Conservation (phyloP, 176 grass and related monocot species). For the Rhynchospora tenuis region DNA sequence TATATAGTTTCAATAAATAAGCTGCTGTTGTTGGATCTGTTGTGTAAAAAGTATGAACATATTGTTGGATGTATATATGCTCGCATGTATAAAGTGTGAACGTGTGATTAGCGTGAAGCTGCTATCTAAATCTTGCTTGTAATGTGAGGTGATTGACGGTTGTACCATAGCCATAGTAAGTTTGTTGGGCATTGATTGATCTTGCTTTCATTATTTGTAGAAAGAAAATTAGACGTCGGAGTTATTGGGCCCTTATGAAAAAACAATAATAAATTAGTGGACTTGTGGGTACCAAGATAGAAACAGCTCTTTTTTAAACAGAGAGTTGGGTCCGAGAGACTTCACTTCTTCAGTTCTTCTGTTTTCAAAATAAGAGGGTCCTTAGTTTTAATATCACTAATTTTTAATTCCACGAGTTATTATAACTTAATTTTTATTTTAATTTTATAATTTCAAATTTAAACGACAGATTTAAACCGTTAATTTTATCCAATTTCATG, state of each 20-base stretch:
- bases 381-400: too few species aligned
- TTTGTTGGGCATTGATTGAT: neutral
- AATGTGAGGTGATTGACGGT: neutral
- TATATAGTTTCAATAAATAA: constrained; percentile 1
- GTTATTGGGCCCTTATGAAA: neutral
- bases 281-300: neutral
- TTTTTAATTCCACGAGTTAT: too few species aligned
- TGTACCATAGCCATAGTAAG: neutral
- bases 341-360: too few species aligned
- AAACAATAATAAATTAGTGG: neutral
- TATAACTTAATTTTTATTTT: too few species aligned
- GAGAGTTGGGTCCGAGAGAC: too few species aligned
- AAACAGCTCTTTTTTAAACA: too few species aligned
- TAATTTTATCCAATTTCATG: too few species aligned
- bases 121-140: neutral
- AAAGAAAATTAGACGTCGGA: neutral
- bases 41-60: neutral
- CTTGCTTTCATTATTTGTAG: neutral
- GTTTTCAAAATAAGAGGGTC: too few species aligned
- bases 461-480: too few species aligned
- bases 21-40: neutral
- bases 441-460: too few species aligned
- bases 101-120: neutral
- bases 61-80: neutral
- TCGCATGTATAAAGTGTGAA: neutral